Evolutionary conservation across 164 flowering plant genomes (phyloP), one percentile per base, ranked within the genome.

Genomic region (Vitis rupestris): DNA sequence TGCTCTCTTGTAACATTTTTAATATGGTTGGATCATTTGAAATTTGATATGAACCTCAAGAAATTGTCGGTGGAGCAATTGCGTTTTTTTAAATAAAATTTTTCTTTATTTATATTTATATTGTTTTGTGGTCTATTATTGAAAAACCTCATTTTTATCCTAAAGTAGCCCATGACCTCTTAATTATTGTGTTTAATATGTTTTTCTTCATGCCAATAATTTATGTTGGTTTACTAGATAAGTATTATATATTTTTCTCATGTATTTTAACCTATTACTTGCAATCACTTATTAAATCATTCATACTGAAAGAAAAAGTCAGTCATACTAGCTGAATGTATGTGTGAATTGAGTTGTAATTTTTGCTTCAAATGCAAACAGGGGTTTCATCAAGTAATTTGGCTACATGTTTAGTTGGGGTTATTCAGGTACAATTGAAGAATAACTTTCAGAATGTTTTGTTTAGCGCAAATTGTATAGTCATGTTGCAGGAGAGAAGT

Each of bases 371-470:
- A 48, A 74, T 49, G 66, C 75, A 61, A 67, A 60, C 84, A 94
- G 99, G 98, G 59, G 59, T 92, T 66, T 68, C 89, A 65, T 87
- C 95, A 37, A 85, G 92, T 63, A 84, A 85, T 80, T 80, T 57
- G 50, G 98, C 93, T 60, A 87, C 99, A 16, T 70, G 77, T 75
- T 96, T 86, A 59, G 64, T 95, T 53, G 99, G 99, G 59, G 92
- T 82, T 64, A 72, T 93, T 73, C 99, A 95, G 97, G 97, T 94
- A 70, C 60, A 31, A 48, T 57, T 54, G 68, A 70, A 64, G 59
- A 58, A 56, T 6, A 37, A 31, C 50, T 0, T 19, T 3, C 16
- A n/a, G 10, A n/a, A 9, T 13, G 13, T 16, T 58, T 12, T n/a
- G 10, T 44, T 31, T 44, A 37, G 44, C 0, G 4, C 44, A 37